Conservation (phyloP, 345 rosid species). For the Excoecaria cochinchinensis region DNA sequence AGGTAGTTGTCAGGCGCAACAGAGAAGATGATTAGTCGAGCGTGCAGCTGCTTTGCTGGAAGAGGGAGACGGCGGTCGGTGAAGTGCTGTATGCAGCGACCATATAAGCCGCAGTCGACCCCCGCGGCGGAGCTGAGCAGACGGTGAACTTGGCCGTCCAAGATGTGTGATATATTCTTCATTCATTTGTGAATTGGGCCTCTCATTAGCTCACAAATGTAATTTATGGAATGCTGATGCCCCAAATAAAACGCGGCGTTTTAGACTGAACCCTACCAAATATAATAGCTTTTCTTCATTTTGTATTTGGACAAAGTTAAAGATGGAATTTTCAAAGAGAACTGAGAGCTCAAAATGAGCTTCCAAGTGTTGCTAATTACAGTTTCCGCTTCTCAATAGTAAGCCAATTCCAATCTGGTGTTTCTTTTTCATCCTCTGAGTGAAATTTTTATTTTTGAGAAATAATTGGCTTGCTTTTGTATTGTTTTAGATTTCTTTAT, state of each 20-base stretch:
- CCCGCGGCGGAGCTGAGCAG: constrained; percentile 13
- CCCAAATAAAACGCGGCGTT: not conserved
- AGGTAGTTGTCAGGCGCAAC: constrained; percentile 64
- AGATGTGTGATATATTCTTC: not conserved
- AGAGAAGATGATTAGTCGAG: constrained; percentile 54
- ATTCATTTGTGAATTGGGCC: constrained; percentile 2
- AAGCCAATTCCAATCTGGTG: not conserved
- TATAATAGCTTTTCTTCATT: too few species aligned
- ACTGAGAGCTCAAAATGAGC: not conserved
- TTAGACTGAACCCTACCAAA: not conserved
- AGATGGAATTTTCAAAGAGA: too few species aligned
- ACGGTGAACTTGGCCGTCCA: constrained; percentile 4
- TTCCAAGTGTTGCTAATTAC: not conserved
- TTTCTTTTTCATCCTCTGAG: not conserved
- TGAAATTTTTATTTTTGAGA: not conserved
- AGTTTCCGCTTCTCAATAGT: not conserved
- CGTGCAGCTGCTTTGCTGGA: constrained; percentile 78
- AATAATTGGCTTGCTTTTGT: not conserved
- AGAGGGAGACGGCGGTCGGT: constrained; percentile 50
- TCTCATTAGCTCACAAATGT: too few species aligned
- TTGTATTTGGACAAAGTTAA: too few species aligned
- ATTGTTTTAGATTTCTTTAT: not conserved
- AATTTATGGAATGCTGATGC: not conserved
- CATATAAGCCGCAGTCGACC: constrained; percentile 57
- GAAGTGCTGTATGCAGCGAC: constrained; percentile 61